These are phyloP conservation scores for Podaxis mareebaensis DNA, from an alignment of 768 basidiomycete species.

Conservation along the genomic window DNA sequence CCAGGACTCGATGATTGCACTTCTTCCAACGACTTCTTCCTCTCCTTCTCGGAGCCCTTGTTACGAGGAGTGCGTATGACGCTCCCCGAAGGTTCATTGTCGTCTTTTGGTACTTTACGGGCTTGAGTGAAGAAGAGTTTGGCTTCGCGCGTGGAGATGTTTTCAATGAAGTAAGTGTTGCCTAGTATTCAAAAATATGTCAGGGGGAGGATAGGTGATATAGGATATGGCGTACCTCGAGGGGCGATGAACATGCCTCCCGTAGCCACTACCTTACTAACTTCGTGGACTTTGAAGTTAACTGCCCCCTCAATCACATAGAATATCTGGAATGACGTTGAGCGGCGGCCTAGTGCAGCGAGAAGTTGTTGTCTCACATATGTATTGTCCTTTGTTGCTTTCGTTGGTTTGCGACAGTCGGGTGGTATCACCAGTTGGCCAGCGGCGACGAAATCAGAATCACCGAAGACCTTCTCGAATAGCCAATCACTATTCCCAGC, in stretches of 20 bases:
- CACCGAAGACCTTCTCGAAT: conserved; percentile 91
- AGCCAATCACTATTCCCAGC: conserved; percentile 70
- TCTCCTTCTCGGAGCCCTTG: background rate
- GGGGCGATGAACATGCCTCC: conserved; percentile 92
- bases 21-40: conserved; percentile 12
- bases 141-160: conserved; percentile 78
- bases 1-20: conserved; percentile 12
- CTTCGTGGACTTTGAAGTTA: conserved; percentile 79
- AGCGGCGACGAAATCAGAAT: conserved; percentile 88
- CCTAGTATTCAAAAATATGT: conserved; percentile 43
- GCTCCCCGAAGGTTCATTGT: conserved; percentile 19
- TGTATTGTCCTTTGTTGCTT: conserved; percentile 91
- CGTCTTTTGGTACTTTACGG: conserved; percentile 38
- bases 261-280: conserved; percentile 72
- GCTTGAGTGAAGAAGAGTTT: conserved; percentile 93
- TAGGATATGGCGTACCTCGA: conserved; percentile 51
- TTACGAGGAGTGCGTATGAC: background rate
- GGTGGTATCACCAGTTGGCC: conserved; percentile 86
- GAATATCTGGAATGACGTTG: conserved; percentile 37
- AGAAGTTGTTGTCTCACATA: conserved; percentile 25
- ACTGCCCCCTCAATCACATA: conserved; percentile 88
- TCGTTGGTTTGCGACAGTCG: conserved; percentile 78
- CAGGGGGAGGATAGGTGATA: background rate
- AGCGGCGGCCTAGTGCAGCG: background rate
- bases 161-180: conserved; percentile 89